A percentile compares a stretch with the other conserved stretches of the same genome.
phyloP scores from a whole-genome alignment of 129 eudicot species.

The Lactuca sativa region DNA sequence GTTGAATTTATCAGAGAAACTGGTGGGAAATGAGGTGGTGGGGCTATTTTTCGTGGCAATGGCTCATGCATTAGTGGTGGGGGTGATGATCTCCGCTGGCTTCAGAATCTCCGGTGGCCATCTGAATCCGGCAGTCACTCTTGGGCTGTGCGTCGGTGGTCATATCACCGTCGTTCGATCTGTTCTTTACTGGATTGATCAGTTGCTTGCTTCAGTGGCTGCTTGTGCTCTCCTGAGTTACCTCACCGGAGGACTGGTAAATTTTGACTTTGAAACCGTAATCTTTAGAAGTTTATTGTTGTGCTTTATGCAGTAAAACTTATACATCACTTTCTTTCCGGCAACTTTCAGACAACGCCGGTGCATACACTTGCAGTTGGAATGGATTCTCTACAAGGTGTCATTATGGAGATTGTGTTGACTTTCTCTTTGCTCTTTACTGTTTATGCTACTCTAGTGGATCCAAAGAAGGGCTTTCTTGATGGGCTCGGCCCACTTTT shows the following conservation, averaged over 20 bases:
- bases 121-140: conserved; percentile 83
- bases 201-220: conserved; percentile 72
- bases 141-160: conserved; percentile 80
- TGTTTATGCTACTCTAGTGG: conserved; percentile 78
- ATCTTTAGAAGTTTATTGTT: background rate
- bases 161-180: conserved; percentile 73
- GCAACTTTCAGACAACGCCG: conserved; percentile 56
- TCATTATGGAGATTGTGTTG: conserved; percentile 78
- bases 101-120: conserved; percentile 85
- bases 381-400: conserved; percentile 66
- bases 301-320: conserved; percentile 10
- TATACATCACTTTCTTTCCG: background rate
- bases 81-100: conserved; percentile 80
- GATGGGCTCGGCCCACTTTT: conserved; percentile 69
- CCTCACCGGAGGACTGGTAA: conserved; percentile 82
- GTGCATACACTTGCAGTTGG: conserved; percentile 66
- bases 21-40: conserved; percentile 61
- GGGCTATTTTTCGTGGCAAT: conserved; percentile 75
- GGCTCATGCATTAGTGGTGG: conserved; percentile 77
- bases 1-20: conserved; percentile 39
- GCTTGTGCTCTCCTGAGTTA: conserved; percentile 80
- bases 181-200: conserved; percentile 80
- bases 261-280: background rate
- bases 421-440: conserved; percentile 75
- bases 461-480: conserved; percentile 73